A percentile compares a stretch with the other conserved stretches of the same genome.
phyloP scores from a whole-genome alignment of 2,329 filamentous ascomycete genomes.

The Ophiosphaerella narmari region DNA sequence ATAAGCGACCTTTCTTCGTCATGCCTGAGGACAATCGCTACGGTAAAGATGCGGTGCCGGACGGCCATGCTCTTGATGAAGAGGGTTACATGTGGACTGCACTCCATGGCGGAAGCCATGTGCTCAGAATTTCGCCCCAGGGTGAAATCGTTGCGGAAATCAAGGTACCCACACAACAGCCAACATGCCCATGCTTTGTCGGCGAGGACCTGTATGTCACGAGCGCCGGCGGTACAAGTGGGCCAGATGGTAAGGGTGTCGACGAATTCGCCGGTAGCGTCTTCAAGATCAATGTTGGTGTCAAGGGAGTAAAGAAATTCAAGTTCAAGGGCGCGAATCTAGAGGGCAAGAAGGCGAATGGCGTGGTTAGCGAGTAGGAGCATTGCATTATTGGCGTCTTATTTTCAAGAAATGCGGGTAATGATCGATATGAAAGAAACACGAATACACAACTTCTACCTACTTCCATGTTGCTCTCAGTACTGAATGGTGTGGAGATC shows the following conservation, averaged over 20 bases:
- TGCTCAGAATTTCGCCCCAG: constrained; percentile 72
- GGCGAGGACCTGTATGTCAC: constrained; percentile 79
- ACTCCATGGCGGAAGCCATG: constrained; percentile 76
- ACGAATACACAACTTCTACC: too few species aligned
- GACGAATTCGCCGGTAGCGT: constrained; percentile 70
- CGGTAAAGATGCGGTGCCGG: constrained; percentile 63
- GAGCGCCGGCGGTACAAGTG: constrained; percentile 58
- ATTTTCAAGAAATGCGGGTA: not conserved
- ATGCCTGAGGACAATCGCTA: constrained; percentile 61
- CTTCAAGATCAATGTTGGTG: constrained; percentile 78
- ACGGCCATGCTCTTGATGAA: constrained; percentile 82
- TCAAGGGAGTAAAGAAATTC: constrained; percentile 58
- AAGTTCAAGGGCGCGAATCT: constrained; percentile 39
- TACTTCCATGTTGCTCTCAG: too few species aligned
- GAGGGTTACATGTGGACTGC: constrained; percentile 90
- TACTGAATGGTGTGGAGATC: too few species aligned
- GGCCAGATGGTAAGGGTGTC: constrained; percentile 64
- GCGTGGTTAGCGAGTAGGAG: constrained; percentile 29
- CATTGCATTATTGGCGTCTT: not conserved
- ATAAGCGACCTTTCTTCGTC: constrained; percentile 73
- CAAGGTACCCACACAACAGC: constrained; percentile 74
- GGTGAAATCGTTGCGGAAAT: constrained; percentile 77
- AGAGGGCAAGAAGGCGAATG: constrained; percentile 37
- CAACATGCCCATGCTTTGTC: constrained; percentile 81
- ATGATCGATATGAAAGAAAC: too few species aligned